Percentiles rank a stretch among this genome's conserved stretches.
phyloP scores from a whole-genome alignment of 1,139 yeast genomes.

The Saccharomyces hybrid region DNA sequence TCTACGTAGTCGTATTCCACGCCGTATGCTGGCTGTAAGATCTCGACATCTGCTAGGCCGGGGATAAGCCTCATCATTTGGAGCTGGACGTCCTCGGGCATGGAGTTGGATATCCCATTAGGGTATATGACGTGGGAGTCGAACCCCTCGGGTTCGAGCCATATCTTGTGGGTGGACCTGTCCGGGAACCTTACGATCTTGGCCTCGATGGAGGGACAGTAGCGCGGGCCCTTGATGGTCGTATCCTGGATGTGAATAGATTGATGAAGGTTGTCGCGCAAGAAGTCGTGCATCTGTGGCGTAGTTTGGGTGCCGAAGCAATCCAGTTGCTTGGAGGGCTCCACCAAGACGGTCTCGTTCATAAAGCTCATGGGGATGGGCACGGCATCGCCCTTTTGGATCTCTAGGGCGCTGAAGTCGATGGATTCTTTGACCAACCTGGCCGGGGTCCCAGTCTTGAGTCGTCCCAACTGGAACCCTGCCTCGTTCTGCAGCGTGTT shows the following conservation, averaged over 20 bases:
- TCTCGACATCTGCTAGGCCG: slow-evolving; percentile 79
- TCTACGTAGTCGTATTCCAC: slow-evolving; percentile 96
- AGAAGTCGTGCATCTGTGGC: slow-evolving; percentile 59
- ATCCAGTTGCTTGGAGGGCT: slow-evolving; percentile 50
- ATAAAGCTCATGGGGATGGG: slow-evolving; percentile 82
- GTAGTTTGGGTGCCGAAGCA: slow-evolving; percentile 82
- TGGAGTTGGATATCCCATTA: slow-evolving; percentile 89
- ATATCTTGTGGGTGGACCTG: slow-evolving; percentile 67
- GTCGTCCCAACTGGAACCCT: slow-evolving; percentile 78
- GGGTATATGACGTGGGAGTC: slow-evolving; percentile 85
- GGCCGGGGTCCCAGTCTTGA: slow-evolving; percentile 97
- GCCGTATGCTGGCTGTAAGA: slow-evolving; percentile 95
- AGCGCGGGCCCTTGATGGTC: slow-evolving; percentile 92
- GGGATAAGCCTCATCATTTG: slow-evolving; percentile 68
- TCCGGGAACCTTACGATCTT: slow-evolving; percentile 76
- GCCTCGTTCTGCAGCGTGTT: slow-evolving; percentile 56
- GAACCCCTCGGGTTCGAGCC: slow-evolving; percentile 96
- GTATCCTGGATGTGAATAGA: slow-evolving; percentile 81
- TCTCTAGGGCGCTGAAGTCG: slow-evolving; percentile 48
- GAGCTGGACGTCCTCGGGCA: slow-evolving; percentile 90
- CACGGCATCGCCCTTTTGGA: slow-evolving; percentile 74
- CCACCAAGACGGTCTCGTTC: slow-evolving; percentile 49
- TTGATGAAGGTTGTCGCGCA: slow-evolving; percentile 63
- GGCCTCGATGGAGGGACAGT: slow-evolving; percentile 94
- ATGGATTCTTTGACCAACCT: slow-evolving; percentile 68